Conservation (phyloP, 2,329 filamentous ascomycete species). For the Exophiala viscosa region DNA sequence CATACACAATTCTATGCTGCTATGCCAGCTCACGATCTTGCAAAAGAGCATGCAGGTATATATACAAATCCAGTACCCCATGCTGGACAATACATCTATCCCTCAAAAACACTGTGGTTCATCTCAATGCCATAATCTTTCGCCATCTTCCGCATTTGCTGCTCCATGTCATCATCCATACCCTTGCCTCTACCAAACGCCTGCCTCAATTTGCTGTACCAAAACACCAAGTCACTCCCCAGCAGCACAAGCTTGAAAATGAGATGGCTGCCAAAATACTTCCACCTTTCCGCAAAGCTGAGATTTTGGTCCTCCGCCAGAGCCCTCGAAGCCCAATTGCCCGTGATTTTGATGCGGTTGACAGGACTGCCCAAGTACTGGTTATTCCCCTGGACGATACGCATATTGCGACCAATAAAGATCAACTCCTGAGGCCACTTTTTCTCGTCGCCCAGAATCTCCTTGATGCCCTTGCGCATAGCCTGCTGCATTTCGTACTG, state of each 20-base stretch:
- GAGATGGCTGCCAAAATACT: conserved; percentile 71
- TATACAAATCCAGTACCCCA: too few species aligned
- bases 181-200: conserved; percentile 71
- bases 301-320: conserved; percentile 71
- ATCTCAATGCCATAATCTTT: conserved; percentile 89
- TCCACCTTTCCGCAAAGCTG: conserved; percentile 58
- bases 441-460: conserved; percentile 77
- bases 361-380: conserved; percentile 85
- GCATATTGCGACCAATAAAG: conserved; percentile 86
- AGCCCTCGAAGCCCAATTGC: conserved; percentile 79
- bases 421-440: conserved; percentile 88
- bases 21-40: too few species aligned
- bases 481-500: conserved; percentile 78
- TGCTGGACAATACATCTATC: too few species aligned
- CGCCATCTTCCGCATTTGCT: conserved; percentile 79
- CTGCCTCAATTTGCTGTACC: conserved; percentile 73
- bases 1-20: too few species aligned
- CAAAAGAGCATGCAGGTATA: too few species aligned
- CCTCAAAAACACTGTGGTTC: conserved; percentile 83
- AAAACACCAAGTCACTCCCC: conserved; percentile 76
- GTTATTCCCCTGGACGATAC: conserved; percentile 91
- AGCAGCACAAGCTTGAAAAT: conserved; percentile 77
- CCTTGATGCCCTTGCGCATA: conserved; percentile 67
- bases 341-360: conserved; percentile 89
- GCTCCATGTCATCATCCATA: conserved; percentile 93